Conservation (phyloP, 768 basidiomycete species). For the Panaeolus papilionaceus region DNA sequence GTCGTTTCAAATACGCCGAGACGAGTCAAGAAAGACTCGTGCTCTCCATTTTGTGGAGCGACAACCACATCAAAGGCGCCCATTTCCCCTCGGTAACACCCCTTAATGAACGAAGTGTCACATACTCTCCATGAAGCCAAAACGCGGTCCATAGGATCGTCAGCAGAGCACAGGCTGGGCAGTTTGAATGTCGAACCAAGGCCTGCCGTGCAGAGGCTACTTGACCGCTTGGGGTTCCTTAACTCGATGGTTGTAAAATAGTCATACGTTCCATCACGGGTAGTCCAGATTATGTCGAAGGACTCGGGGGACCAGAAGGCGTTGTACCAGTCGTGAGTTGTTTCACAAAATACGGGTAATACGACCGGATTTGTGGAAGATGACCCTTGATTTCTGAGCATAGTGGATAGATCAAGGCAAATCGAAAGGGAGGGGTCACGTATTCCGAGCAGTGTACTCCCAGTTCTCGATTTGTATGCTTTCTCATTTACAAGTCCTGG, state of each 20-base stretch:
- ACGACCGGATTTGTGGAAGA: neutral
- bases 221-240: neutral
- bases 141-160: neutral
- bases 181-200: neutral
- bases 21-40: neutral
- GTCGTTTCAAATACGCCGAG: neutral
- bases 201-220: neutral
- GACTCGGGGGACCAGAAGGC: neutral
- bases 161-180: neutral
- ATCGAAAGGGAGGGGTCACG: neutral
- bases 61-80: neutral
- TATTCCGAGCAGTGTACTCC: neutral
- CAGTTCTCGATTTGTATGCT: neutral
- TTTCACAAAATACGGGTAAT: neutral
- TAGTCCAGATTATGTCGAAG: conserved; percentile 8
- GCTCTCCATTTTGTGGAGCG: neutral
- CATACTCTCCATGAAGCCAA: neutral
- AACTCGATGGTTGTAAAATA: conserved; percentile 1
- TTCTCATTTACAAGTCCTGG: neutral
- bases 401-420: neutral
- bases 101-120: neutral
- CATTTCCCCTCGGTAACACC: neutral
- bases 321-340: conserved; percentile 1
- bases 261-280: neutral
- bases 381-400: neutral